These are phyloP conservation scores for Alternaria sp. DNA, from an alignment of 2,329 filamentous ascomycete species.

Conservation along the genomic window DNA sequence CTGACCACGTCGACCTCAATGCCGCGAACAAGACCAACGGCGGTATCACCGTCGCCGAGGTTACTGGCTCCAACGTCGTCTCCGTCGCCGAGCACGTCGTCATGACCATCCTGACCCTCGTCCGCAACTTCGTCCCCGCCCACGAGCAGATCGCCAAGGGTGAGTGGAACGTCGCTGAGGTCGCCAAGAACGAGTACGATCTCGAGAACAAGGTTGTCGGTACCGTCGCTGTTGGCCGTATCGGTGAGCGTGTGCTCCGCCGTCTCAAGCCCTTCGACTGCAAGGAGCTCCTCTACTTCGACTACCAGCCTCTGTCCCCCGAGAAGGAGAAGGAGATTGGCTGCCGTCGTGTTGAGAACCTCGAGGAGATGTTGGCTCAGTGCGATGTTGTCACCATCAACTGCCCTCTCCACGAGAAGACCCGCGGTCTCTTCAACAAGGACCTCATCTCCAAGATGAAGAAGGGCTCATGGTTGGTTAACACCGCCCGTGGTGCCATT, in stretches of 20 bases:
- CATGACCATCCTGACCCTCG: constrained; percentile 96
- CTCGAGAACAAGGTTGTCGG: constrained; percentile 97
- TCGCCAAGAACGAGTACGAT: constrained; percentile 98
- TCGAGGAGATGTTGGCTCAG: constrained; percentile 93
- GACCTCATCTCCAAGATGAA: constrained; percentile 99
- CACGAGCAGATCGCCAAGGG: constrained; percentile 91
- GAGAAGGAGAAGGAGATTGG: constrained; percentile 96
- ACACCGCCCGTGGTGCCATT: constrained; percentile 98
- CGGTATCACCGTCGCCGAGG: constrained; percentile 95
- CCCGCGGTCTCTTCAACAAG: constrained; percentile 96
- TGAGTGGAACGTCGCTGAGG: constrained; percentile 94
- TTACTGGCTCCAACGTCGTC: constrained; percentile 97
- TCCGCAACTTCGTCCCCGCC: constrained; percentile 98
- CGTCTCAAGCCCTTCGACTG: constrained; percentile 97
- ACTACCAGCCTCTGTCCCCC: constrained; percentile 91
- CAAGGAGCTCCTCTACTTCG: constrained; percentile 99
- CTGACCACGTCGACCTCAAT: constrained; percentile 96
- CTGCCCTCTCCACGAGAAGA: constrained; percentile 99
- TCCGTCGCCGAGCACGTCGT: constrained; percentile 98
- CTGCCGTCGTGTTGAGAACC: constrained; percentile 83
- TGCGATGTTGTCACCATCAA: constrained; percentile 99
- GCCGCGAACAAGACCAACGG: constrained; percentile 98
- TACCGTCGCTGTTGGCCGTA: constrained; percentile 96
- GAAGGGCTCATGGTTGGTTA: constrained; percentile 95
- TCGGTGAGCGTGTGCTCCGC: constrained; percentile 96